Evolutionary conservation across 2,329 filamentous ascomycete species (phyloP), one percentile per base, ranked within the genome.

Genomic region (Fusarium devonianum): DNA sequence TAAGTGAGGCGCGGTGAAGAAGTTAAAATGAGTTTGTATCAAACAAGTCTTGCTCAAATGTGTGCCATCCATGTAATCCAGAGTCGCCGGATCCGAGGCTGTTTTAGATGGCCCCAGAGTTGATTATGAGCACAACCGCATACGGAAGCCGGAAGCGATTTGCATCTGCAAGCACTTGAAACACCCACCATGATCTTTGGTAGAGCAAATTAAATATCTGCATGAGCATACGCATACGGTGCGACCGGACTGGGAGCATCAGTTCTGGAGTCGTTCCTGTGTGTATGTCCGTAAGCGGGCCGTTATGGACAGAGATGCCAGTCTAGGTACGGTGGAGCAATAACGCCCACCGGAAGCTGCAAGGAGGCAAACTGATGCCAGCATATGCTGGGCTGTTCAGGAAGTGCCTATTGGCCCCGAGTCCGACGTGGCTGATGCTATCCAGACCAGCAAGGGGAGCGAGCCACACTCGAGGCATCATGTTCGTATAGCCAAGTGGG

Each of bases 121-220:
- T 60, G 36, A 49, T n/a, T n/a, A n/a, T n/a, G n/a, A n/a, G n/a
- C 60, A 33, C 38, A 37, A 54, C 35, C 45, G 32, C 58, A 53
- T 50, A 53, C 43, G 58, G 56, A 50, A 60, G 23, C 16, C 30
- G 37, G 35, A 50, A 48, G 37, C 41, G 35, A 61, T 52, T 49
- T 56, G 44, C 25, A n/a, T 25, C 39, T 60, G 56, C 47, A 57
- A 59, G 29, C 52, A 36, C 30, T 38, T 41, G 29, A 39, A n/a
- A 47, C 7, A 22, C 32, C 26, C 17, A 41, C 30, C 21, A 17
- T 22, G 14, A 38, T 22, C 43, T 11, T 19, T 39, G 19, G 41
- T 22, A 49, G 35, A 30, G 41, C 56, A 62, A 53, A 40, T 46
- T 17, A 51, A 52, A 59, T 64, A 61, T 17, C 47, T 34, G 10